phyloP scores from a whole-genome alignment of 1,139 yeast species.

The Tardiomyces blankii region DNA sequence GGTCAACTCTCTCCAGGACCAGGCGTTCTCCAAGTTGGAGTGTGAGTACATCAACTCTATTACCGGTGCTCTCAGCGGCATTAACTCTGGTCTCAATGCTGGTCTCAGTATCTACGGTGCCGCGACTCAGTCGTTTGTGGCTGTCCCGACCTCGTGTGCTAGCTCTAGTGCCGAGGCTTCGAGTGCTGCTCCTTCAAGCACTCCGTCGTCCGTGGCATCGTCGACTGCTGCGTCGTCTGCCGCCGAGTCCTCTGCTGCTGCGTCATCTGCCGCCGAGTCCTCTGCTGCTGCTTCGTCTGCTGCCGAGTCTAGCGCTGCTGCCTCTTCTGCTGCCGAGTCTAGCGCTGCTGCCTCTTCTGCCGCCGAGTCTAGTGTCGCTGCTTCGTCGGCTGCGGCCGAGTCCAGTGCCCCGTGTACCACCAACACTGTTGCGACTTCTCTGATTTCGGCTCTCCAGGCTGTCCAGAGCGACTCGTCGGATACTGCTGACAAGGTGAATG shows the following conservation, averaged over 20 bases:
- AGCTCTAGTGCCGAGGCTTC: slow-evolving; percentile 1
- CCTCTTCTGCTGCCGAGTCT: not conserved
- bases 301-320: slow-evolving; percentile 1
- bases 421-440: not conserved
- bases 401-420: too few relatives aligned
- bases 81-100: not conserved
- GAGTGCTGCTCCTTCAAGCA: slow-evolving; percentile 2
- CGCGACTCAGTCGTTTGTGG: not conserved
- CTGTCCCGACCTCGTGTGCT: not conserved
- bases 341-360: slow-evolving; percentile 1
- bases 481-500: not conserved
- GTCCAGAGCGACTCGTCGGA: not conserved
- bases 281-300: not conserved
- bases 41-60: not conserved
- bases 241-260: not conserved
- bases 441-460: not conserved
- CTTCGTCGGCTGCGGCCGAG: not conserved
- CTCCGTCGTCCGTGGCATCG: not conserved
- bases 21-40: not conserved
- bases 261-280: slow-evolving; percentile 1
- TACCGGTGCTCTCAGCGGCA: not conserved
- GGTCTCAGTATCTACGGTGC: not conserved
- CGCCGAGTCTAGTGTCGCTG: not conserved
- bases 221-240: slow-evolving; percentile 1
- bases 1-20: not conserved